Evolutionary conservation across 2,329 filamentous ascomycete genomes (phyloP).

Genomic region (Cercospora berteroae): DNA sequence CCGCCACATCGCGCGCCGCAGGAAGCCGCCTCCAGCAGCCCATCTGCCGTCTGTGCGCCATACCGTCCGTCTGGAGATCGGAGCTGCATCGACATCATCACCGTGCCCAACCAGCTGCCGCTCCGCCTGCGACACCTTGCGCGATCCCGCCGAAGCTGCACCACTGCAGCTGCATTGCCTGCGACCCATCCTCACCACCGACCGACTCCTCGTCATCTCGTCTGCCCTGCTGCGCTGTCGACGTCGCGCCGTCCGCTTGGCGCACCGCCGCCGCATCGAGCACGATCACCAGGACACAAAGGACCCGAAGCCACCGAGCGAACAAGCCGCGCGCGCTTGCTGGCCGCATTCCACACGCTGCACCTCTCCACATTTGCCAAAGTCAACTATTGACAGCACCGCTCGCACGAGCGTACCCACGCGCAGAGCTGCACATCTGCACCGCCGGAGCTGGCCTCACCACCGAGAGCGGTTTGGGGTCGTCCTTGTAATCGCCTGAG

Average conservation of each 20-base stretch:
- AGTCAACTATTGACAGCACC: slow-evolving; percentile 3
- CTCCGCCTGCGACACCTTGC: background rate
- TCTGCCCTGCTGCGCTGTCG: background rate
- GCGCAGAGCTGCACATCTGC: slow-evolving; percentile 5
- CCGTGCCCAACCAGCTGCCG: background rate
- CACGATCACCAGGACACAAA: slow-evolving; percentile 9
- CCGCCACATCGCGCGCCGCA: background rate
- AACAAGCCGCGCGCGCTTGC: slow-evolving; percentile 13
- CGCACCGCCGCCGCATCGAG: slow-evolving; percentile 1
- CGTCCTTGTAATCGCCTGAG: slow-evolving; percentile 24
- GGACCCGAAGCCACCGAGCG: slow-evolving; percentile 16
- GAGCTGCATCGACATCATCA: background rate
- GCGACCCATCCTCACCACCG: background rate
- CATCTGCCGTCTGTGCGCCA: background rate
- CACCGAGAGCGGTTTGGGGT: slow-evolving; percentile 26
- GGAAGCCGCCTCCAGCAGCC: background rate
- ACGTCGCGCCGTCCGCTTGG: background rate
- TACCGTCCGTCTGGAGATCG: background rate
- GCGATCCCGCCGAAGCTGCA: background rate
- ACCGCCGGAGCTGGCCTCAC: slow-evolving; percentile 22
- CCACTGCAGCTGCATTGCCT: background rate
- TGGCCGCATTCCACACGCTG: slow-evolving; percentile 26
- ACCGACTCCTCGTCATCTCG: background rate
- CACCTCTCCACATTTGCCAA: slow-evolving; percentile 10
- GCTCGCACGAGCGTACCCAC: background rate